phyloP scores from a whole-genome alignment of 257 asterid species.

The Rauvolfia tetraphylla region DNA sequence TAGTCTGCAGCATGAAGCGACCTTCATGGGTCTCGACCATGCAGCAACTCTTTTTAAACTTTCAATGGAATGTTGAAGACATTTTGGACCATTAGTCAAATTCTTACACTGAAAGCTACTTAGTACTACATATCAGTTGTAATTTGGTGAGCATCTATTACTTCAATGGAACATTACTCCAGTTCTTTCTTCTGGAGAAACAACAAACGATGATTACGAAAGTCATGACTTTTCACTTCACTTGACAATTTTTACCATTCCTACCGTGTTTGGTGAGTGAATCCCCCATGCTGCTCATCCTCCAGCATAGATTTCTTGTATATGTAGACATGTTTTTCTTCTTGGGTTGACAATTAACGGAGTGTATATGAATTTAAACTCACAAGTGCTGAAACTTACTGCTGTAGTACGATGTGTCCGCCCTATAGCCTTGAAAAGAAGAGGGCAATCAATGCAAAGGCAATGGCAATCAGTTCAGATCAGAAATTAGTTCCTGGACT shows the following conservation, averaged over 20 bases:
- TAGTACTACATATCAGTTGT: not conserved
- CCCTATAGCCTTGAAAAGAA: not conserved
- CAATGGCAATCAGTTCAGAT: not conserved
- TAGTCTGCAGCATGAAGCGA: not conserved
- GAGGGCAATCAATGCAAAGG: not conserved
- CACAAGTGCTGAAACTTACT: too few species aligned
- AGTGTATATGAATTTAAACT: too few species aligned
- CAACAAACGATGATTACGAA: not conserved
- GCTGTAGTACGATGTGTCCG: too few species aligned
- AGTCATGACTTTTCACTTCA: not conserved
- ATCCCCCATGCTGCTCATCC: not conserved
- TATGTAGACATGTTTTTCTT: too few species aligned
- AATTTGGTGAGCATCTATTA: not conserved
- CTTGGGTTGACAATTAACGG: too few species aligned
- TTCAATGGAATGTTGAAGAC: slow-evolving; percentile 3
- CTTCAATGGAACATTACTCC: not conserved
- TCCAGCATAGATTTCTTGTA: not conserved
- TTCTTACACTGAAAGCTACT: slow-evolving; percentile 13
- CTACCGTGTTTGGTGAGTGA: not conserved
- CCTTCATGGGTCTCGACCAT: not conserved
- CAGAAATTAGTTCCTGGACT: not conserved
- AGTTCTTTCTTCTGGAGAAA: not conserved
- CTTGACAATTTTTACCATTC: too few species aligned
- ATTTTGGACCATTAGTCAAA: not conserved
- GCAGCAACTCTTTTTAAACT: not conserved